Evolutionary conservation across 345 rosid species (phyloP), one percentile per base, ranked within the genome.

Genomic region (Mercurialis annua): DNA sequence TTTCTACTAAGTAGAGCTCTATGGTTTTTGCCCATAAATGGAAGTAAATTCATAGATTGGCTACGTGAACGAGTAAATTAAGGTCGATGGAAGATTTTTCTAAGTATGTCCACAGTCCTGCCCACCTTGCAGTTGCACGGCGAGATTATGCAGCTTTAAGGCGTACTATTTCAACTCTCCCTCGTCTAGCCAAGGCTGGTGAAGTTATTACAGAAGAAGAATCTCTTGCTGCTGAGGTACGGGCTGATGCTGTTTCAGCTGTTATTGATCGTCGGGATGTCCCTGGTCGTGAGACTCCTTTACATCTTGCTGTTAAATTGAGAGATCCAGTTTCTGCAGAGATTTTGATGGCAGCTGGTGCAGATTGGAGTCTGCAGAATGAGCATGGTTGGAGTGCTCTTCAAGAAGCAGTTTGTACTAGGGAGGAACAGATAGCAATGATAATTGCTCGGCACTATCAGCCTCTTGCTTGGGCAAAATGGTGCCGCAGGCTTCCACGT

Each of bases 371-470:
- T 70, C 83, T 95, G 69, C 99, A 92, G 78, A 95, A 95, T 75
- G 99, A 95, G 79, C 85, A 91, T 73, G 99, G 99, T 42, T 95
- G 99, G 99, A 94, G 96, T 70, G 99, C 97, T 16, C 81, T 94
- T 59, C 97, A 94, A 74, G 99, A 94, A 84, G 98, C 99, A 0
- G 97, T 95, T n/a, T 95, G 99, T 77, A 86, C 92, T 26, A 83
- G 96, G 65, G 99, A 95, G 79, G 99, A 95, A 71, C 77, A 87
- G 0, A 92, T 95, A 10, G 96, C 99, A 34, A 80, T 92, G 93
- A 85, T 88, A 31, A 90, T 95, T 67, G 96, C 96, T 9, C 73
- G 92, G 64, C 96, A 90, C 76, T 95, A 92, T 64, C 98, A 92
- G 83, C 99, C 98, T 23, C 89, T 92, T 64, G 99, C 99, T 49